Base-by-base conservation (phyloP, 768 basidiomycete species). In the Mrakia blollopis region DNA sequence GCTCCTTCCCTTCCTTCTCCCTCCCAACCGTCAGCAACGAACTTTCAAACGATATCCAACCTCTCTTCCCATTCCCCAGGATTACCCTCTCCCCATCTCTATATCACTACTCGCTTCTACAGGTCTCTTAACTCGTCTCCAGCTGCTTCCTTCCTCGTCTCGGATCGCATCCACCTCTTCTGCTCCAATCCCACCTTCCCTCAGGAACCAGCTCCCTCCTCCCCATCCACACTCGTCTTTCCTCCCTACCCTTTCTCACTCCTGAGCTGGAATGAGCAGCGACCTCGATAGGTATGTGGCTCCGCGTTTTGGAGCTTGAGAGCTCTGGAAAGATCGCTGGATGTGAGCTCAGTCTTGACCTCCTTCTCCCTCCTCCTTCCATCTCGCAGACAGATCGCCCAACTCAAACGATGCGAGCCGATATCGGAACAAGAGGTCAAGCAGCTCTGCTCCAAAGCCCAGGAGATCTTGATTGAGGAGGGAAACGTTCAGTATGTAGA, bases 381-480 rank as follows among this genome's bases (percentile, higher is more conserved):
- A 39, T 62, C 37, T 47, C 39, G 1, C 47, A 70, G 30, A 44
- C 57, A 73, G 25, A 95, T 99, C 83, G 90, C 92, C 78, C 94
- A 98, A 84, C 89, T 99, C 80, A 91, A 90, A 85, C 92, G 94
- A 82, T 99, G 97, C 87, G 98, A 99, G 84, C 96, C 97, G 81
- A 89, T 99, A 78, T 87, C 92, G 78, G 97, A 99, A 86, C 87
- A 88, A 16, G 95, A 99, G 84, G 94, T 99, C 78, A 98, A 98
- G 88, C 90, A 89, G 84, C 88, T 99, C 79, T 99, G 97, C 87
- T 96, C 98, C 88, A 98, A 97, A 92, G 97, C 97, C 73, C 89
- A 96, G 82, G 97, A 98, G 86, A 96, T 99, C 80, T 85, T 99
- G 84, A 95, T 97, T 91, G 96, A 97, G 82, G 97, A 99, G 86